Evolutionary conservation across 2,329 filamentous ascomycete species (phyloP).

Genomic region (Ophiostoma ulmi): DNA sequence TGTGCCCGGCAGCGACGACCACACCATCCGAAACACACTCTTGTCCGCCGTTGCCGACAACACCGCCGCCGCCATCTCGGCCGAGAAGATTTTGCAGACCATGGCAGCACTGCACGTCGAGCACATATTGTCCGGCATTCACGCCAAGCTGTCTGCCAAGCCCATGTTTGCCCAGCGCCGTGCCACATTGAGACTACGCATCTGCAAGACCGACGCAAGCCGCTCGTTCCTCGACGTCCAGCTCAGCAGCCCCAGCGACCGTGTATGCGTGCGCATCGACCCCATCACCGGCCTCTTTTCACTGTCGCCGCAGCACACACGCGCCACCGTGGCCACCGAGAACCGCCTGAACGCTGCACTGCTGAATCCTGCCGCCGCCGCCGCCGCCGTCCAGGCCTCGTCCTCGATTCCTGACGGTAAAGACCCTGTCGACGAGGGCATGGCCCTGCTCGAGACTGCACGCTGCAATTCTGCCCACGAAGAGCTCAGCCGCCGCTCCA

Average conservation of each 20-base stretch:
- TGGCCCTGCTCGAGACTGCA: slow-evolving; percentile 54
- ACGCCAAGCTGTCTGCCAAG: slow-evolving; percentile 53
- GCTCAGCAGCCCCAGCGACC: slow-evolving; percentile 55
- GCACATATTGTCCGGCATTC: slow-evolving; percentile 63
- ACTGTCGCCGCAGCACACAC: slow-evolving; percentile 60
- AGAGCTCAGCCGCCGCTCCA: slow-evolving; percentile 55
- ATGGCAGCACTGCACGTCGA: slow-evolving; percentile 72
- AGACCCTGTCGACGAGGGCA: slow-evolving; percentile 54
- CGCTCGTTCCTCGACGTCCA: slow-evolving; percentile 65
- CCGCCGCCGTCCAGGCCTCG: neutral
- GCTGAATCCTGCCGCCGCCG: neutral
- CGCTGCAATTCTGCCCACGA: slow-evolving; percentile 58
- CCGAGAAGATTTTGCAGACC: slow-evolving; percentile 66
- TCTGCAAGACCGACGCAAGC: slow-evolving; percentile 58
- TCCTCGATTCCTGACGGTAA: slow-evolving; percentile 33
- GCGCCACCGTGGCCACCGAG: slow-evolving; percentile 54
- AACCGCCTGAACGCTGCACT: slow-evolving; percentile 52
- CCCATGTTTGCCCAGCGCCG: slow-evolving; percentile 58
- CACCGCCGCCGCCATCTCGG: slow-evolving; percentile 53
- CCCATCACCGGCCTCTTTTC: slow-evolving; percentile 72
- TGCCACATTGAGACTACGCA: slow-evolving; percentile 52
- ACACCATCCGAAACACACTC: slow-evolving; percentile 36
- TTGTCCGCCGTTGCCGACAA: slow-evolving; percentile 51
- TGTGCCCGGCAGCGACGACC: slow-evolving; percentile 46
- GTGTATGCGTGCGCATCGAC: slow-evolving; percentile 63